Evolutionary conservation across 192 early-diverging fungal species (phyloP).

Genomic region (Cladochytrium replicatum): DNA sequence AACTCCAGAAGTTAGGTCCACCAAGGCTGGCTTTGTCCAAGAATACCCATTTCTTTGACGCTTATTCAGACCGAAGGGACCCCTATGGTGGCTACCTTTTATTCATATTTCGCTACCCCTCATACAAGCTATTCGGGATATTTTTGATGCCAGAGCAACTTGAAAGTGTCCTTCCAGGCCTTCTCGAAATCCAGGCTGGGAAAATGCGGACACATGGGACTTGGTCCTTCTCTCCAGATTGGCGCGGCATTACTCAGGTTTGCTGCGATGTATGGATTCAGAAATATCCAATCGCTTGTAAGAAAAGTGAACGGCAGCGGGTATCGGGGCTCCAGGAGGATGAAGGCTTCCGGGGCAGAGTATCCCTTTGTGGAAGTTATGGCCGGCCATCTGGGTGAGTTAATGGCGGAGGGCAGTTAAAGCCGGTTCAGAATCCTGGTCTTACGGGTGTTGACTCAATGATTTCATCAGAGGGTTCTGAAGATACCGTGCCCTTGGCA

Average conservation of each 20-base stretch:
- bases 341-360: not conserved
- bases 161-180: constrained; percentile 27
- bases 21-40: not conserved
- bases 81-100: constrained; percentile 84
- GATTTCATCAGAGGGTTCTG: not conserved
- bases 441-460: not conserved
- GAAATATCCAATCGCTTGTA: constrained; percentile 95
- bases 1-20: constrained; percentile 14
- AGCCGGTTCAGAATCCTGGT: constrained; percentile 38
- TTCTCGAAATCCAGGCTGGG: constrained; percentile 58
- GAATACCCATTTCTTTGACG: not conserved
- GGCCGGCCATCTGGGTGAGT: constrained; percentile 94
- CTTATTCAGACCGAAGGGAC: constrained; percentile 64
- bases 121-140: constrained; percentile 63
- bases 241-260: constrained; percentile 59
- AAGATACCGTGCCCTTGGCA: not conserved
- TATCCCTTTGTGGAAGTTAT: constrained; percentile 96
- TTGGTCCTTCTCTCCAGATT: constrained; percentile 37
- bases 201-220: constrained; percentile 75
- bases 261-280: constrained; percentile 86
- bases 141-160: constrained; percentile 45
- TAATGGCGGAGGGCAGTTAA: constrained; percentile 94
- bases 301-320: constrained; percentile 84
- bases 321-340: not conserved
- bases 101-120: constrained; percentile 78